Conservation (phyloP, 2,329 filamentous ascomycete genomes). For the Blastomyces percursus region DNA sequence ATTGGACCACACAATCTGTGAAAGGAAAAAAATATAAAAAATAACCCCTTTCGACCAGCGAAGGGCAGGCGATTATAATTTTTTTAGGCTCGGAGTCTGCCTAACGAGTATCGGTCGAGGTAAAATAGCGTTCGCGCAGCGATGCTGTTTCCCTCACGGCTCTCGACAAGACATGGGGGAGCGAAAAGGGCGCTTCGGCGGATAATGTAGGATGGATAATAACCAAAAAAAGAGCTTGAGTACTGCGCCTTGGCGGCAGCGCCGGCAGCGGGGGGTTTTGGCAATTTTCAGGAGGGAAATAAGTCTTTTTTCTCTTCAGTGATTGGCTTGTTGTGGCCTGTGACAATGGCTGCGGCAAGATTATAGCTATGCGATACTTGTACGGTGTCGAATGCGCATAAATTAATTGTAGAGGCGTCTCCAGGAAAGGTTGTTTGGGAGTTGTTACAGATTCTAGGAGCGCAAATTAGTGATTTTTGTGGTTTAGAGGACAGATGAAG, state of each 20-base stretch:
- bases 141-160: conserved; percentile 6
- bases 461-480: neutral
- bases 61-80: conserved; percentile 11
- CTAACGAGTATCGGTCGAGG: neutral
- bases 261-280: neutral
- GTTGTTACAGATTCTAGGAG: conserved; percentile 1
- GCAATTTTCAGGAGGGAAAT: neutral
- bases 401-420: neutral
- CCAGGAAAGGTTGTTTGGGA: neutral
- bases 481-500: neutral
- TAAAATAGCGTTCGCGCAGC: conserved; percentile 10
- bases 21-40: neutral
- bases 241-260: neutral
- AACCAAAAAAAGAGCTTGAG: neutral
- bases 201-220: neutral
- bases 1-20: neutral
- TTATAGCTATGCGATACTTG: conserved; percentile 2
- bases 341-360: neutral
- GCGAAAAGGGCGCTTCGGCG: neutral
- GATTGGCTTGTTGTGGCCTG: neutral
- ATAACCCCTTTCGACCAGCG: conserved; percentile 20
- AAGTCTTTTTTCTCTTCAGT: neutral
- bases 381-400: conserved; percentile 2
- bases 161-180: conserved; percentile 2
- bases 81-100: neutral